Evolutionary conservation across 73 alveolate species (phyloP).

Genomic region (Paramecium pentaurelia): DNA sequence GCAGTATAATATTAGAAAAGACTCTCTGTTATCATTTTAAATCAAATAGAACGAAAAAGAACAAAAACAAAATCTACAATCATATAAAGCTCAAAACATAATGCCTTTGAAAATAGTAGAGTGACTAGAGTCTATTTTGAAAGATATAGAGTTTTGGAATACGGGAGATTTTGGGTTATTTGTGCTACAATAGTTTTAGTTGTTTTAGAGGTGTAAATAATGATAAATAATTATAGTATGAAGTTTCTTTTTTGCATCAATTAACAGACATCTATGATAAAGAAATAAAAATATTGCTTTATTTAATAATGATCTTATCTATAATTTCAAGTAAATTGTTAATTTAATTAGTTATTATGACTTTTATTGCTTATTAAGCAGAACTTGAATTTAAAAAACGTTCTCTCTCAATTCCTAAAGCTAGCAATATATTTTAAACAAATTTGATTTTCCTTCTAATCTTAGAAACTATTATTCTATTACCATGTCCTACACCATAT

Average conservation of each 20-base stretch:
- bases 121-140: background rate
- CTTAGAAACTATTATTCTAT: background rate
- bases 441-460: background rate
- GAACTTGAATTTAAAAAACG: background rate
- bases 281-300: conserved; percentile 14
- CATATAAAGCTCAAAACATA: background rate
- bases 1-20: background rate
- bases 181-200: background rate
- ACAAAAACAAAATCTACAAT: background rate
- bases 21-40: background rate
- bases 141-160: background rate
- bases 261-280: background rate
- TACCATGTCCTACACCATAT: background rate
- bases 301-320: background rate
- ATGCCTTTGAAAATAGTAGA: conserved; percentile 20
- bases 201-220: background rate
- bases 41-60: background rate
- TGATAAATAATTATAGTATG: background rate
- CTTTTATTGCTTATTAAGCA: background rate
- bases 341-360: background rate
- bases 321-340: background rate
- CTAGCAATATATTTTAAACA: background rate
- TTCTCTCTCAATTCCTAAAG: background rate
- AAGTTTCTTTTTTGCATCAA: background rate
- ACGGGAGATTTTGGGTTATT: background rate